These are phyloP conservation scores for Colletotrichum melonis DNA, from an alignment of 2,329 filamentous ascomycete species.

Conservation along the genomic window DNA sequence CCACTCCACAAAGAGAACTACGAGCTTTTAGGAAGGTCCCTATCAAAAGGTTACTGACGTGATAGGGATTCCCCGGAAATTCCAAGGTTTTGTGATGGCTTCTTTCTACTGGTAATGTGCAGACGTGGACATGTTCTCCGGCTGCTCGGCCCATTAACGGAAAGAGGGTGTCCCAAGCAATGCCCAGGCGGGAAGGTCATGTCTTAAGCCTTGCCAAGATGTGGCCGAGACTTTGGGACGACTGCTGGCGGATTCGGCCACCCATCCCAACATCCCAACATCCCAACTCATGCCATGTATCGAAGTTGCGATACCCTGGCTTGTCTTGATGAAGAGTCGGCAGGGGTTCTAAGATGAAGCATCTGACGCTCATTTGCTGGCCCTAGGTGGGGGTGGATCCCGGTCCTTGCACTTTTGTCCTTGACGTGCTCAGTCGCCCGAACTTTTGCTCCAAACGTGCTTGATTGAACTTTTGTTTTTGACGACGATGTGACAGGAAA, in stretches of 20 bases:
- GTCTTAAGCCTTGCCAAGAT: slow-evolving; percentile 18
- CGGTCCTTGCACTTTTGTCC: slow-evolving; percentile 38
- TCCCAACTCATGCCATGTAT: background rate
- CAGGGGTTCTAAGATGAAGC: background rate
- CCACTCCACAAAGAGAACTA: background rate
- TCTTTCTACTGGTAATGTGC: background rate
- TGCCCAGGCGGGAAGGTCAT: slow-evolving; percentile 22
- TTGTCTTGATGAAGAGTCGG: background rate
- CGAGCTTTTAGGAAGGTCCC: slow-evolving; percentile 11
- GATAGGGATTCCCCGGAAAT: slow-evolving; percentile 2
- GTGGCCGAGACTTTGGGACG: background rate
- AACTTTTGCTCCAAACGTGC: slow-evolving; percentile 44
- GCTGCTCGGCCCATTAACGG: background rate
- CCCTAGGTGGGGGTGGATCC: background rate
- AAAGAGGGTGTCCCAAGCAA: slow-evolving; percentile 1
- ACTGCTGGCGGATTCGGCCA: background rate
- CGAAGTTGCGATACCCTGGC: background rate
- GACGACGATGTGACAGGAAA: slow-evolving; percentile 33
- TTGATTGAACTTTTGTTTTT: slow-evolving; percentile 44
- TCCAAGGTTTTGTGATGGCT: background rate
- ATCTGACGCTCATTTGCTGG: background rate
- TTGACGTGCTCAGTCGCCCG: slow-evolving; percentile 27
- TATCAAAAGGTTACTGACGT: background rate
- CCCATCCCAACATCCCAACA: slow-evolving; percentile 10
- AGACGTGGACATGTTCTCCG: background rate